A percentile compares a stretch with the other conserved stretches of the same genome.
These are phyloP conservation scores for Petunia hybrid DNA, from an alignment of 305 asterid genomes.

Conservation along the genomic window DNA sequence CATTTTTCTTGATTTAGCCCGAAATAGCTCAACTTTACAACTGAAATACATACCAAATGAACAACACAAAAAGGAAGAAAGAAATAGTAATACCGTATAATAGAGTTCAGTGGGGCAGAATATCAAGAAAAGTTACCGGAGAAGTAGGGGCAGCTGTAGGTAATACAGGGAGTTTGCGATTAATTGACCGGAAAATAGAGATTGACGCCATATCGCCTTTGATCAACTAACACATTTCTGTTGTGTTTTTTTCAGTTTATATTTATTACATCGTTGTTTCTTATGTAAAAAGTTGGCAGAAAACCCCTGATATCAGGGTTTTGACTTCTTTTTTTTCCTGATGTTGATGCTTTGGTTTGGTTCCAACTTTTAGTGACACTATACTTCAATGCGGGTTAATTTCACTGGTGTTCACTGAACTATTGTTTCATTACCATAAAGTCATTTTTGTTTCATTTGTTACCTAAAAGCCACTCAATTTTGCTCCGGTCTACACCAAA, in stretches of 20 bases:
- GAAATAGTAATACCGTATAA: neutral
- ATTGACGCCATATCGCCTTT: slow-evolving; percentile 32
- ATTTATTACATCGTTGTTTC: neutral
- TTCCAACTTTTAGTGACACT: neutral
- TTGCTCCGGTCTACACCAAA: too few species aligned
- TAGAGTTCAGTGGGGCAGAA: neutral
- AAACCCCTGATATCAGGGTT: neutral
- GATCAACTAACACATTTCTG: slow-evolving; percentile 33
- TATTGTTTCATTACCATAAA: too few species aligned
- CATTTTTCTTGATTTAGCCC: neutral
- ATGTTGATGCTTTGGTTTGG: neutral
- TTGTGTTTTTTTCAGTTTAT: slow-evolving; percentile 34
- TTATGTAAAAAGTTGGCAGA: neutral
- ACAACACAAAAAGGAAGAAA: neutral
- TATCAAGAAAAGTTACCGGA: neutral
- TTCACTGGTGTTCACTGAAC: too few species aligned
- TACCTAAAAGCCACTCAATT: too few species aligned
- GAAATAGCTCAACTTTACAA: neutral
- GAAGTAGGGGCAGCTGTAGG: slow-evolving; percentile 23
- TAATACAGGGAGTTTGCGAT: slow-evolving; percentile 25
- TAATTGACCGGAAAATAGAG: neutral
- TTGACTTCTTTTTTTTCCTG: neutral
- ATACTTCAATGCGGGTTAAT: too few species aligned
- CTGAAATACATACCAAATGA: slow-evolving; percentile 9
- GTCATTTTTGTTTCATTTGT: too few species aligned